Conservation (phyloP, 768 basidiomycete genomes). For the Leccinum obscurum region DNA sequence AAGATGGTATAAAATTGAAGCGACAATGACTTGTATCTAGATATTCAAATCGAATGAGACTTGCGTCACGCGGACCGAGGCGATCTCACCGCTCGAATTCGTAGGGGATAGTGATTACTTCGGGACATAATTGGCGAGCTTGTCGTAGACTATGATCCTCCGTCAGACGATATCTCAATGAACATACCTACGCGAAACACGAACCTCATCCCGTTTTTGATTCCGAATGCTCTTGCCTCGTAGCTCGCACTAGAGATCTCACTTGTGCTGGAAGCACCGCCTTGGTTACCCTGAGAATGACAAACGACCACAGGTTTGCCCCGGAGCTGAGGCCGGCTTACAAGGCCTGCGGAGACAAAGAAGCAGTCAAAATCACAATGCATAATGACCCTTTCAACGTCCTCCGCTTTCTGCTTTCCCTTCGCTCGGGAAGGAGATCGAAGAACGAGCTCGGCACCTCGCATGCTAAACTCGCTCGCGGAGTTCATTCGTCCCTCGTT, state of each 20-base stretch:
- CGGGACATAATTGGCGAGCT: constrained; percentile 73
- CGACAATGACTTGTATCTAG: constrained; percentile 81
- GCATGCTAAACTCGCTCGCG: constrained; percentile 47
- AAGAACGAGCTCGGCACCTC: constrained; percentile 48
- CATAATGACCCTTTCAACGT: constrained; percentile 71
- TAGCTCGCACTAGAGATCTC: constrained; percentile 96
- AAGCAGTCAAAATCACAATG: constrained; percentile 97
- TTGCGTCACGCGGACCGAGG: not conserved
- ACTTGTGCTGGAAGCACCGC: constrained; percentile 78
- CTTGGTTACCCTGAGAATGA: constrained; percentile 81
- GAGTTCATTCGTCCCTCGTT: not conserved
- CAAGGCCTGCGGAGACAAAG: constrained; percentile 90
- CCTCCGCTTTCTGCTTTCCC: constrained; percentile 52
- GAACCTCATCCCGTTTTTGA: constrained; percentile 95
- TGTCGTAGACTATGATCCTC: constrained; percentile 62
- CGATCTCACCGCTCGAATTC: constrained; percentile 77
- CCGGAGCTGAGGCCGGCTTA: constrained; percentile 74
- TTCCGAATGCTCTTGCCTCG: constrained; percentile 84
- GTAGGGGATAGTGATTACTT: constrained; percentile 79
- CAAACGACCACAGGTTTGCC: constrained; percentile 95
- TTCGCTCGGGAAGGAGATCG: constrained; percentile 50
- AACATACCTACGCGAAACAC: constrained; percentile 16
- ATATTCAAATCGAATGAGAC: not conserved
- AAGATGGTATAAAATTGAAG: constrained; percentile 91
- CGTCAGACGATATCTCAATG: constrained; percentile 1